Evolutionary conservation across 2,329 filamentous ascomycete species (phyloP), one percentile per base, ranked within the genome.

Genomic region (Sarocladium strictum): DNA sequence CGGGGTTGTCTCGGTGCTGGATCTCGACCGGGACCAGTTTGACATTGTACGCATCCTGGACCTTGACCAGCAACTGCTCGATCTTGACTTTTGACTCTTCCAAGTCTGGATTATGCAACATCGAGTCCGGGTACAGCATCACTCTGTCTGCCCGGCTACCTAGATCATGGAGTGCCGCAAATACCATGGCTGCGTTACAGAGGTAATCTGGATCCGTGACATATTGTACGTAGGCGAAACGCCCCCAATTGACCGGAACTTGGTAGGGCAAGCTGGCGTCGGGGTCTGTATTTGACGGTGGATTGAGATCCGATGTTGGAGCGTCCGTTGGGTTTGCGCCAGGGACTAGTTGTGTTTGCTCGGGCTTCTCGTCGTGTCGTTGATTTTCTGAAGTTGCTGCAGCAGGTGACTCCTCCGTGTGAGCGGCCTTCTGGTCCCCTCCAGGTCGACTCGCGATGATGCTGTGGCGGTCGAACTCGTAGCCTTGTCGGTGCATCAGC

Each of bases 121-220:
- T 72, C 1, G 57, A 59, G 2, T 65, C 63, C 0, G 76, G 75
- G 55, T 77, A 78, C 66, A 79, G 67, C 59, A 79, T 66, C 2
- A 78, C 63, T 2, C 73, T 67, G 14, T 75, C 72, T 3, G 75
- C 72, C 38, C 67, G 71, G 56, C 73, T 78, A 6, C 66, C 63
- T 0, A 78, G 58, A 1, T 68, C 64, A 17, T 70, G 61, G 6
- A 79, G 54, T 1, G 67, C 69, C 56, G 77, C 75, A 53, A 79
- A 77, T 2, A 78, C 65, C 75, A 79, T 77, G 43, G 79, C 65
- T 0, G 76, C 73, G 60, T 77, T 78, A 59, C 76, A 79, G 2
- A 79, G 65, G 55, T 77, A 76, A 0, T 69, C 69, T 32, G 66
- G 64, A n/a, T 72, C 65, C 1, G 76, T 79, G 33, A 72, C 76